Percentiles rank a stretch among this genome's conserved stretches.
Evolutionary conservation across 208 protist species (phyloP).

Genomic region (Crithidia thermophila): DNA sequence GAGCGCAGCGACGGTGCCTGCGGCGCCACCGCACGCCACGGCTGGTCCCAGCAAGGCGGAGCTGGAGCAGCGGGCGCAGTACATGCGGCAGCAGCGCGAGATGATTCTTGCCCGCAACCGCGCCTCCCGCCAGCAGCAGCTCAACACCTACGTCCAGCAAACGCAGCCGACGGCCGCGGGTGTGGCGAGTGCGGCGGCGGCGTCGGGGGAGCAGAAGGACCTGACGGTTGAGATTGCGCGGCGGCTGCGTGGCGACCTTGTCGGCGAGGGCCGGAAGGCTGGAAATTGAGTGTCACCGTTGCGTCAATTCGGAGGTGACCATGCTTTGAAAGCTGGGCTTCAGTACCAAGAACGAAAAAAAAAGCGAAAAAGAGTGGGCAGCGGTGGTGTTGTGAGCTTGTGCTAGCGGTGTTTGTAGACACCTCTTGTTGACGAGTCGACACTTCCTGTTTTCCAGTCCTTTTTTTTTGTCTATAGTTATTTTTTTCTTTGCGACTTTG

Average conservation of each 20-base stretch:
- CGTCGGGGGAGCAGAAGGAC: slow-evolving; percentile 42
- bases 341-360: too few species aligned
- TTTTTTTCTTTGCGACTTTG: too few species aligned
- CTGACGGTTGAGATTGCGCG: slow-evolving; percentile 84
- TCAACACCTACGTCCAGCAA: slow-evolving; percentile 62
- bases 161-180: slow-evolving; percentile 2
- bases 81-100: slow-evolving; percentile 89
- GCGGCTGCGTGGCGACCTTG: slow-evolving; percentile 80
- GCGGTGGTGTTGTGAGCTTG: too few species aligned
- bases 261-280: slow-evolving; percentile 59
- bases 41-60: slow-evolving; percentile 58
- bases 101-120: slow-evolving; percentile 80
- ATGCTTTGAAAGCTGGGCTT: too few species aligned
- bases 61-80: slow-evolving; percentile 65
- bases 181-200: slow-evolving; percentile 5
- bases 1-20: background rate
- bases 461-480: too few species aligned
- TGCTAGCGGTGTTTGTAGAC: too few species aligned
- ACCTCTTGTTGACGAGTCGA: too few species aligned
- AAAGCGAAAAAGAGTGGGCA: too few species aligned
- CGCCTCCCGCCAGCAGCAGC: slow-evolving; percentile 67
- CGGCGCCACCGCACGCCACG: background rate
- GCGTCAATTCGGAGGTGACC: too few species aligned
- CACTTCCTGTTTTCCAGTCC: too few species aligned
- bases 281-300: background rate